These are phyloP conservation scores for Cutaneotrichosporon arboriforme DNA, from an alignment of 1,284 basidiomycete species.

Conservation along the genomic window DNA sequence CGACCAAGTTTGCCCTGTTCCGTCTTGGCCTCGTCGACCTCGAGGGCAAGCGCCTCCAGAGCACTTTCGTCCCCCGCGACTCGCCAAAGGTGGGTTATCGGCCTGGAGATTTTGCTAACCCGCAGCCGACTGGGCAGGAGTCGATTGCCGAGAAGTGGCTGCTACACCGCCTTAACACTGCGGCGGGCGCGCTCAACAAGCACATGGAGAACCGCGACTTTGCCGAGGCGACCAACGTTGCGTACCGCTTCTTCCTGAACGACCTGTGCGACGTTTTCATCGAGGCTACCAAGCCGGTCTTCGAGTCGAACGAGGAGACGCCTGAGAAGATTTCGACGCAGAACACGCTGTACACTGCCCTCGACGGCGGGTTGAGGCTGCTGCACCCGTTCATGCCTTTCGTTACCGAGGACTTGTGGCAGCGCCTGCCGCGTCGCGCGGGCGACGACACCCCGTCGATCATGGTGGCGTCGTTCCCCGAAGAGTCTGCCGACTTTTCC, in stretches of 20 bases:
- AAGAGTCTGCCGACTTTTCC: conserved; percentile 54
- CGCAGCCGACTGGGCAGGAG: conserved; percentile 73
- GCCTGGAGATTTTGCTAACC: background rate
- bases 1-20: conserved; percentile 96
- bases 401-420: conserved; percentile 98
- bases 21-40: conserved; percentile 63
- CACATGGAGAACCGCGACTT: conserved; percentile 79
- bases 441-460: conserved; percentile 79
- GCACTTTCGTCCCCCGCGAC: conserved; percentile 67
- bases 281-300: conserved; percentile 96
- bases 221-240: conserved; percentile 78
- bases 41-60: conserved; percentile 46
- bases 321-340: conserved; percentile 74
- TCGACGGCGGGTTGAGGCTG: conserved; percentile 82
- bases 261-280: conserved; percentile 99
- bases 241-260: conserved; percentile 96
- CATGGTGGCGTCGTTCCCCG: conserved; percentile 81
- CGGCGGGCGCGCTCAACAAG: conserved; percentile 69
- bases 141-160: conserved; percentile 94
- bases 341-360: conserved; percentile 91
- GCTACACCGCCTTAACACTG: conserved; percentile 84
- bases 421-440: conserved; percentile 78
- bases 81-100: conserved; percentile 50
- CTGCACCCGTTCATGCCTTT: conserved; percentile 99
- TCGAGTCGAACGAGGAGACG: conserved; percentile 64